A percentile compares a stretch with the other conserved stretches of the same genome.
These are phyloP conservation scores for Atkinsonella texensis DNA, from an alignment of 2,329 filamentous ascomycete species.

Conservation along the genomic window DNA sequence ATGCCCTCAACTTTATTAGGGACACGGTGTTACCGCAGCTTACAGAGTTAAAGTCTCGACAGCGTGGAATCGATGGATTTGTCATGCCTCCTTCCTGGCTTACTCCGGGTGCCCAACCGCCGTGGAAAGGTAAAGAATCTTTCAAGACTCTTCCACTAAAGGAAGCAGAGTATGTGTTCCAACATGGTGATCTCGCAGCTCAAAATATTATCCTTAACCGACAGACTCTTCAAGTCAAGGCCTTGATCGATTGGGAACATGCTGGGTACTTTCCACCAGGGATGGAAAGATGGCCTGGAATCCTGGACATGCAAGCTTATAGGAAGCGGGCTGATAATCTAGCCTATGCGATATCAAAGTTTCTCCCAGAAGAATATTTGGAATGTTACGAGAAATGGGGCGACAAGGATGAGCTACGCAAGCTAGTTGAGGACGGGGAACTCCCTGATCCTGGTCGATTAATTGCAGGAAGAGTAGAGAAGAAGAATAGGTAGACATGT, in stretches of 20 bases:
- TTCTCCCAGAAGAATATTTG: conserved; percentile 7
- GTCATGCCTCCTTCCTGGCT: conserved; percentile 11
- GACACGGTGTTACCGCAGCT: conserved; percentile 7
- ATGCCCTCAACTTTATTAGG: conserved; percentile 6
- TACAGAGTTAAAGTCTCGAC: conserved; percentile 2
- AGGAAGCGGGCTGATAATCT: background rate
- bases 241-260: conserved; percentile 9
- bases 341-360: conserved; percentile 2
- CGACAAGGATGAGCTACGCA: background rate
- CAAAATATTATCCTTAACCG: conserved; percentile 7
- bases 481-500: background rate
- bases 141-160: conserved; percentile 3
- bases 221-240: conserved; percentile 7
- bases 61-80: conserved; percentile 9
- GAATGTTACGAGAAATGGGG: conserved; percentile 7
- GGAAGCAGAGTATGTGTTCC: conserved; percentile 7
- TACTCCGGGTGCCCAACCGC: conserved; percentile 1
- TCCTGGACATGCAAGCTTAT: conserved; percentile 4
- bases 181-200: conserved; percentile 7
- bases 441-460: conserved; percentile 4
- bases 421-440: background rate
- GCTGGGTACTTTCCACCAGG: conserved; percentile 7
- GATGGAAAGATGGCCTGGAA: conserved; percentile 9
- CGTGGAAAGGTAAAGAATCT: conserved; percentile 5
- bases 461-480: background rate